A percentile compares a stretch with the other conserved stretches of the same genome.
phyloP scores from a whole-genome alignment of 2,329 filamentous ascomycete species.

The Monilinia aucupariae region DNA sequence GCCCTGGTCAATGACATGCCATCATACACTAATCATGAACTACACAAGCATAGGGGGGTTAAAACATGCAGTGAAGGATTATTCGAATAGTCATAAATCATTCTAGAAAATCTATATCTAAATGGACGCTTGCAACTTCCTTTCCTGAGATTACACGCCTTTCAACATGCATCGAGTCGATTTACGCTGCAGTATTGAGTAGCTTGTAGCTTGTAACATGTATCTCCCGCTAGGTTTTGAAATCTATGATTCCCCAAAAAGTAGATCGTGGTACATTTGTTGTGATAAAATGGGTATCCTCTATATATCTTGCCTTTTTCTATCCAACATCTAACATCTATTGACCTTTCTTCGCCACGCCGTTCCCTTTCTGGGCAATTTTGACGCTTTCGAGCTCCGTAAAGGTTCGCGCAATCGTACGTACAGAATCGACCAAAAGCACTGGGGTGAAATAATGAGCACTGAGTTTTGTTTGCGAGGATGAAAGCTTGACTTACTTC shows the following conservation, averaged over 20 bases:
- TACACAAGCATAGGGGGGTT: neutral
- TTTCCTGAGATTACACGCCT: neutral
- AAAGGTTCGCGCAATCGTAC: slow-evolving; percentile 37
- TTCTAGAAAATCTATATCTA: neutral
- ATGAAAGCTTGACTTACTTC: slow-evolving; percentile 40
- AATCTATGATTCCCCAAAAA: neutral
- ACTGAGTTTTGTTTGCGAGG: neutral
- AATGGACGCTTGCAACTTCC: neutral
- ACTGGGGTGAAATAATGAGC: slow-evolving; percentile 19
- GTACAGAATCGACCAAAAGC: slow-evolving; percentile 38
- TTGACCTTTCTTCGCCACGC: slow-evolving; percentile 7
- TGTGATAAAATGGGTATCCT: neutral
- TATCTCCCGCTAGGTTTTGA: neutral
- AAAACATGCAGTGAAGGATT: neutral
- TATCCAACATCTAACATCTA: neutral
- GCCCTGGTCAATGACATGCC: neutral
- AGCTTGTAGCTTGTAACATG: neutral
- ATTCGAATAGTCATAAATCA: neutral
- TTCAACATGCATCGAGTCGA: neutral
- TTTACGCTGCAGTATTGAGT: neutral
- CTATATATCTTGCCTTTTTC: neutral
- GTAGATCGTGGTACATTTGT: neutral
- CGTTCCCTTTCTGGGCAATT: neutral
- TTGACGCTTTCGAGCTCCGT: slow-evolving; percentile 32
- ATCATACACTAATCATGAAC: neutral